Evolutionary conservation across 768 basidiomycete genomes (phyloP).

Genomic region (Auricularia cornea): DNA sequence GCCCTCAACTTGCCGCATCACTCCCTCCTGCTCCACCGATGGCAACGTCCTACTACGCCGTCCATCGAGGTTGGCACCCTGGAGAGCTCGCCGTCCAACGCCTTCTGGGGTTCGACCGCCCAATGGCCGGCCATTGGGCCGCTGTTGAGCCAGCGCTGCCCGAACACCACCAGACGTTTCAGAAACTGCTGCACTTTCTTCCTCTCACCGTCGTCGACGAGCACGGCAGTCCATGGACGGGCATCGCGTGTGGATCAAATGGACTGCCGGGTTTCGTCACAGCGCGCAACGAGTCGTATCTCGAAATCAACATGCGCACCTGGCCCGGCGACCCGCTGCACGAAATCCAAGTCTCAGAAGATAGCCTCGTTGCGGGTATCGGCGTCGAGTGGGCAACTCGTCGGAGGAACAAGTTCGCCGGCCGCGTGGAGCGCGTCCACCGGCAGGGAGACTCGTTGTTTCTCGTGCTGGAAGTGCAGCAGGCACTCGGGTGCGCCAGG

Average conservation of each 20-base stretch:
- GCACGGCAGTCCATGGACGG: slow-evolving; percentile 48
- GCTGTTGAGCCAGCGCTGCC: slow-evolving; percentile 40
- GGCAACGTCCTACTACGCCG: background rate
- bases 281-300: slow-evolving; percentile 26
- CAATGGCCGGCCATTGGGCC: slow-evolving; percentile 30
- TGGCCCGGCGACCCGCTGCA: slow-evolving; percentile 52
- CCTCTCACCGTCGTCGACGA: slow-evolving; percentile 49
- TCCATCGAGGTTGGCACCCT: slow-evolving; percentile 27
- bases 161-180: slow-evolving; percentile 41
- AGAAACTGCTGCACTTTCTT: slow-evolving; percentile 44
- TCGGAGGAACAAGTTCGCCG: slow-evolving; percentile 56
- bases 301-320: slow-evolving; percentile 32
- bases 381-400: slow-evolving; percentile 52
- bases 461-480: slow-evolving; percentile 40
- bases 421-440: slow-evolving; percentile 30
- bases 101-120: slow-evolving; percentile 35
- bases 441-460: slow-evolving; percentile 21
- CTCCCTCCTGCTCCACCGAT: too few species aligned
- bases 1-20: too few species aligned
- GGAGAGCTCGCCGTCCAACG: slow-evolving; percentile 46
- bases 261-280: slow-evolving; percentile 41
- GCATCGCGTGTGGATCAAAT: slow-evolving; percentile 38
- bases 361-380: slow-evolving; percentile 43
- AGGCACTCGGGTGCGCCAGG: slow-evolving; percentile 48
- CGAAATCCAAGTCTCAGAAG: slow-evolving; percentile 20